Evolutionary conservation across 164 flowering plant genomes (phyloP).

Genomic region (Stephania yunnanensis): DNA sequence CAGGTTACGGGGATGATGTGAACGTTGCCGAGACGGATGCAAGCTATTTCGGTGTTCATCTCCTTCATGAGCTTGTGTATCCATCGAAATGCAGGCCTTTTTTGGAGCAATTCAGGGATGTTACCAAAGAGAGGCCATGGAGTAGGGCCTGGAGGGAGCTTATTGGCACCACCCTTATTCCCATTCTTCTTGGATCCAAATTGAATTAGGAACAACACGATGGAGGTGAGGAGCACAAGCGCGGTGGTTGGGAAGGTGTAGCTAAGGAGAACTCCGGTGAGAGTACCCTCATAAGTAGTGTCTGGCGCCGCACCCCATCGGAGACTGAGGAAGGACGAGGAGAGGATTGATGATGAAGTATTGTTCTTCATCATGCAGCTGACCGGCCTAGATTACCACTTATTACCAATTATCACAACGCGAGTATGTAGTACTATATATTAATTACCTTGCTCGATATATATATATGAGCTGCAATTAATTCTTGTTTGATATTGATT

Average conservation of each 20-base stretch:
- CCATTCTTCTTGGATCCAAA: constrained; percentile 18
- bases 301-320: neutral
- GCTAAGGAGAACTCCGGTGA: constrained; percentile 1
- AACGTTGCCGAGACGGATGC: constrained; percentile 21
- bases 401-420: too few species aligned
- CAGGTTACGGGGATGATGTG: constrained; percentile 29
- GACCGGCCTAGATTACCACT: too few species aligned
- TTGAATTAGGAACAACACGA: constrained; percentile 14
- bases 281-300: neutral
- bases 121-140: constrained; percentile 31
- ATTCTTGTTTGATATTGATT: neutral
- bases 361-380: constrained; percentile 11
- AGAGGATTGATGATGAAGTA: neutral
- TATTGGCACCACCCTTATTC: constrained; percentile 12
- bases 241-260: constrained; percentile 17
- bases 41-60: constrained; percentile 21
- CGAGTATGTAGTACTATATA: too few species aligned
- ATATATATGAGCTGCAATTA: too few species aligned
- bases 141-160: constrained; percentile 30
- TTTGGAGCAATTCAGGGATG: constrained; percentile 13
- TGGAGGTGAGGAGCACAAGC: constrained; percentile 14
- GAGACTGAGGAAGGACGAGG: constrained; percentile 4
- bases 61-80: constrained; percentile 21
- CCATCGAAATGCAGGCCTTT: constrained; percentile 29
- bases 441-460: too few species aligned